Evolutionary conservation across 2,329 filamentous ascomycete genomes (phyloP).

Genomic region (Graphium sp.): DNA sequence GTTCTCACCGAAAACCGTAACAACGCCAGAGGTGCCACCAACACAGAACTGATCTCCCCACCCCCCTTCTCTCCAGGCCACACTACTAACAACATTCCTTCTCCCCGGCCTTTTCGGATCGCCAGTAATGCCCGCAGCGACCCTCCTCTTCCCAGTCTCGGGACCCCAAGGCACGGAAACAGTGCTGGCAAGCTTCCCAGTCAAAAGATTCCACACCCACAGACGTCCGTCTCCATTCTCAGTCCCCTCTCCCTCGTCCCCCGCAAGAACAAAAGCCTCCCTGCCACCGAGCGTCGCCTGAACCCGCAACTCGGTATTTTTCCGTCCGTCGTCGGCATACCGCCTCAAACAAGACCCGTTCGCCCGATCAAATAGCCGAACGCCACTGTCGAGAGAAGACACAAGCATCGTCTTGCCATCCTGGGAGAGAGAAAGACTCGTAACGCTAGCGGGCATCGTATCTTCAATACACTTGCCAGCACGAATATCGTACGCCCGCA

Average conservation of each 20-base stretch:
- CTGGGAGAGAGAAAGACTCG: conserved; percentile 51
- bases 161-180: conserved; percentile 43
- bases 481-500: conserved; percentile 68
- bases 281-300: conserved; percentile 58
- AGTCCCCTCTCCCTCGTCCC: conserved; percentile 45
- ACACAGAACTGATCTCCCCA: conserved; percentile 50
- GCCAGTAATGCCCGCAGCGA: conserved; percentile 34
- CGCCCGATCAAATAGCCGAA: conserved; percentile 67
- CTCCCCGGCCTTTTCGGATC: conserved; percentile 43
- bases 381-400: conserved; percentile 55
- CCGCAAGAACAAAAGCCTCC: conserved; percentile 65
- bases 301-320: conserved; percentile 57
- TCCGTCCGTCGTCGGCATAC: conserved; percentile 41
- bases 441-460: conserved; percentile 55
- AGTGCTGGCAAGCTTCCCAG: conserved; percentile 47
- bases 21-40: conserved; percentile 45
- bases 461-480: conserved; percentile 57
- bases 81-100: conserved; percentile 42
- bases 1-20: conserved; percentile 39
- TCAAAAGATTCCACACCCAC: conserved; percentile 73
- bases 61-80: conserved; percentile 45
- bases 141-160: too few relatives aligned
- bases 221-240: conserved; percentile 36
- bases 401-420: conserved; percentile 64
- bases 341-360: conserved; percentile 57